Percentiles rank a stretch among this genome's conserved stretches.
Conservation (phyloP, 139 green algal genomes). For the Yamagishiella unicocca region DNA sequence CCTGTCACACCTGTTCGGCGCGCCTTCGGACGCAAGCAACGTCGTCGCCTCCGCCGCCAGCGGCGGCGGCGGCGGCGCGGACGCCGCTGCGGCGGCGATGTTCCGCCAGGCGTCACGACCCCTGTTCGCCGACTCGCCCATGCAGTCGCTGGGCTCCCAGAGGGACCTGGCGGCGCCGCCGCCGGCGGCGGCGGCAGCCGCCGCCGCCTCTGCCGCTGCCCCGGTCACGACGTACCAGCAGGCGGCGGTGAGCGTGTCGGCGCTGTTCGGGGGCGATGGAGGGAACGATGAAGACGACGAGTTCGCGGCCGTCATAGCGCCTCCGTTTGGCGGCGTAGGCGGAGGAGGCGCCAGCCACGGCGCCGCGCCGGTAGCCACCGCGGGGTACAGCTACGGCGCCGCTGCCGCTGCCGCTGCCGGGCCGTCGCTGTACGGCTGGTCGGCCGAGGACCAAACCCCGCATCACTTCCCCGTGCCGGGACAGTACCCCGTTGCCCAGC, state of each 20-base stretch:
- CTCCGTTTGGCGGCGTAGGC: background rate
- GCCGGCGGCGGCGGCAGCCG: background rate
- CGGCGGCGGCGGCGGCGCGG: background rate
- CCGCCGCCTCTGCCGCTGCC: background rate
- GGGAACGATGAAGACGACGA: background rate
- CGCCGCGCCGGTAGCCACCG: background rate
- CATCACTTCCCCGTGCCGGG: too few species aligned
- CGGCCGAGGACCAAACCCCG: too few species aligned
- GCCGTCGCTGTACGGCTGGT: too few species aligned
- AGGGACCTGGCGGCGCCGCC: background rate
- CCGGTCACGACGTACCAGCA: background rate
- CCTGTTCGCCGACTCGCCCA: background rate
- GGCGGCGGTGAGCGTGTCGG: background rate
- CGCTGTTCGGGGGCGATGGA: slow-evolving; percentile 25
- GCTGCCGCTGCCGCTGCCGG: background rate
- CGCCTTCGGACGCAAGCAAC: background rate
- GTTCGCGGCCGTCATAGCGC: too few species aligned
- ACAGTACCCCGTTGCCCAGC: background rate
- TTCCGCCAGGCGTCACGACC: slow-evolving; percentile 19
- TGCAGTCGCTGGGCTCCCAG: background rate
- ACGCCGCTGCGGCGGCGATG: background rate
- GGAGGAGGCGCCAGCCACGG: background rate
- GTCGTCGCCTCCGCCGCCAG: background rate
- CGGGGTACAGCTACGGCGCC: background rate
- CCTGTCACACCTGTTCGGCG: slow-evolving; percentile 27